Percentiles rank a stretch among this genome's conserved stretches.
These are phyloP conservation scores for Lactarius vividus DNA, from an alignment of 768 basidiomycete species.

Conservation along the genomic window DNA sequence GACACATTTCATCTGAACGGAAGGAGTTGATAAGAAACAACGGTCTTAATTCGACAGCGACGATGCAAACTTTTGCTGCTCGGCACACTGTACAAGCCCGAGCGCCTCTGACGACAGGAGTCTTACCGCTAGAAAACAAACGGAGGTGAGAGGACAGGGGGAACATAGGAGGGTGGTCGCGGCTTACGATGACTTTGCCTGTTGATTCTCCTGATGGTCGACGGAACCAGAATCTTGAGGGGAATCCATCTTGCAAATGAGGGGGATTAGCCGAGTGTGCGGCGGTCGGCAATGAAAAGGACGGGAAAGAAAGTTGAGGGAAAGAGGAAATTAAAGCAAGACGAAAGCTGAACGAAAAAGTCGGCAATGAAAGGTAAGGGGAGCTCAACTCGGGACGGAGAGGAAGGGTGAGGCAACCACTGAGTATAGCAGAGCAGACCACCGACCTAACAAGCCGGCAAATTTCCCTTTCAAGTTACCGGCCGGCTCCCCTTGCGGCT, in stretches of 20 bases:
- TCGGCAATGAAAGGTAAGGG: background rate
- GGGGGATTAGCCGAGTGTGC: background rate
- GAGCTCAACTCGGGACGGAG: slow-evolving; percentile 3
- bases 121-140: slow-evolving; percentile 36
- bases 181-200: slow-evolving; percentile 26
- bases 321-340: background rate
- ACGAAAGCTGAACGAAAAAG: background rate
- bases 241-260: slow-evolving; percentile 16
- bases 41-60: slow-evolving; percentile 25
- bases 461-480: slow-evolving; percentile 28
- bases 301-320: background rate
- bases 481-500: slow-evolving; percentile 21
- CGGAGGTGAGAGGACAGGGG: background rate
- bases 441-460: slow-evolving; percentile 17
- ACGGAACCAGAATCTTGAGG: slow-evolving; percentile 9
- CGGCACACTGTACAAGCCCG: slow-evolving; percentile 83
- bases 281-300: slow-evolving; percentile 11
- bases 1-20: slow-evolving; percentile 81
- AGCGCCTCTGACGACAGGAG: slow-evolving; percentile 48
- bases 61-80: slow-evolving; percentile 62
- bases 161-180: background rate
- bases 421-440: slow-evolving; percentile 1
- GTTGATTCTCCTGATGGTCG: slow-evolving; percentile 23
- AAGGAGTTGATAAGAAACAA: slow-evolving; percentile 14
- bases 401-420: slow-evolving; percentile 1